Conservation (phyloP, 495 filamentous ascomycete genomes). For the Annulohypoxylon bovei region DNA sequence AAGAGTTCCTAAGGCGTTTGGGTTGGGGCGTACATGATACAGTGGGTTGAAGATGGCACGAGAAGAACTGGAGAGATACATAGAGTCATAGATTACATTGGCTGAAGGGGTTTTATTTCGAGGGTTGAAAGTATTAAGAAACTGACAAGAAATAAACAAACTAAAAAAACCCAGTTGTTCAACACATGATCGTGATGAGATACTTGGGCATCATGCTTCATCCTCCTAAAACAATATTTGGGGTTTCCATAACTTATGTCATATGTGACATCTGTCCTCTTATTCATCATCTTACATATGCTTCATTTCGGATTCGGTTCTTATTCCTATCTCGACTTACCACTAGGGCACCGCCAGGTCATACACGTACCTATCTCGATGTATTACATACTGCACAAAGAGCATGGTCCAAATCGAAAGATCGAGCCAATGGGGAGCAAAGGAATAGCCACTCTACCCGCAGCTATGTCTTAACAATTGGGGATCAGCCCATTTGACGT, state of each 20-base stretch:
- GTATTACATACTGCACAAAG: background rate
- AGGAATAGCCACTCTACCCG: constrained; percentile 14
- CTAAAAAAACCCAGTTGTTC: background rate
- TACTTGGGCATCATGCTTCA: background rate
- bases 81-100: background rate
- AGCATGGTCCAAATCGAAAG: constrained; percentile 19
- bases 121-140: background rate
- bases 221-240: background rate
- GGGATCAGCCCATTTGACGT: constrained; percentile 38
- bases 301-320: background rate
- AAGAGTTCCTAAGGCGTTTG: constrained; percentile 30
- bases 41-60: background rate
- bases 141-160: background rate
- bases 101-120: background rate
- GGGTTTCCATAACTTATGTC: background rate
- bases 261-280: background rate
- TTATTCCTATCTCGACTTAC: background rate
- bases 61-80: constrained; percentile 6
- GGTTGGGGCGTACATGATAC: constrained; percentile 13
- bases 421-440: constrained; percentile 37
- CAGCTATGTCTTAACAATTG: constrained; percentile 17
- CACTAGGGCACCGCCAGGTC: background rate
- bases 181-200: background rate
- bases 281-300: background rate
- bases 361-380: background rate